Percentiles rank a stretch among this genome's conserved stretches.
Conservation (phyloP, 306 rosid genomes). For the Urtica urens region DNA sequence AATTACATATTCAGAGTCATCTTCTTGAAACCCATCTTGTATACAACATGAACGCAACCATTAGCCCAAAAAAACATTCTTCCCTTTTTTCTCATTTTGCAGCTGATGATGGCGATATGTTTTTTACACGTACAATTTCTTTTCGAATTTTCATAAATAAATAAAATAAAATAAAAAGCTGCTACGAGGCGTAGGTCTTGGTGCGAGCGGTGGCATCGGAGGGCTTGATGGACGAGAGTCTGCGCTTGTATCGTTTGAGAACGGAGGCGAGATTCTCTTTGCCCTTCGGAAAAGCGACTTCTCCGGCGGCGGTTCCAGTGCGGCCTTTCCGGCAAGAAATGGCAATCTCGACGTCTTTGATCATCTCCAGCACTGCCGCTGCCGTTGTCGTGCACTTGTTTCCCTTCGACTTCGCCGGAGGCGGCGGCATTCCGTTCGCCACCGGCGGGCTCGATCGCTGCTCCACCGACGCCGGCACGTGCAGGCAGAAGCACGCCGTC, state of each 20-base stretch:
- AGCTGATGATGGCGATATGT: conserved; percentile 33
- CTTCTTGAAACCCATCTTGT: too few relatives aligned
- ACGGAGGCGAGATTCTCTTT: conserved; percentile 82
- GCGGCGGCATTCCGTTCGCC: conserved; percentile 78
- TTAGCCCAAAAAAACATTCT: conserved; percentile 30
- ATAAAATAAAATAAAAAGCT: too few relatives aligned
- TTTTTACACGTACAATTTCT: too few relatives aligned
- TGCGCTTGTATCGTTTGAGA: conserved; percentile 84
- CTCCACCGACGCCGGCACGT: conserved; percentile 43
- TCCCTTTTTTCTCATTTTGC: conserved; percentile 13
- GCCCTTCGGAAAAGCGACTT: conserved; percentile 92
- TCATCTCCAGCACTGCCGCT: conserved; percentile 38
- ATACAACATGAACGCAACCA: conserved; percentile 42
- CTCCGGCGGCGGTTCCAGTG: conserved; percentile 92
- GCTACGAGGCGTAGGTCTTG: too few relatives aligned
- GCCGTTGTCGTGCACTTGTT: conserved; percentile 84
- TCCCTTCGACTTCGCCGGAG: conserved; percentile 58
- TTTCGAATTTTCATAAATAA: too few relatives aligned
- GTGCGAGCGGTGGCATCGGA: too few relatives aligned
- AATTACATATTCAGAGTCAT: conserved; percentile 31
- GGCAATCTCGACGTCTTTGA: conserved; percentile 81
- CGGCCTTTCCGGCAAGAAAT: conserved; percentile 77
- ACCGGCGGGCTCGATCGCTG: conserved; percentile 57
- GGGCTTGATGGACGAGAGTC: conserved; percentile 56
- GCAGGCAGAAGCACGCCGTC: conserved; percentile 85